Conservation (phyloP, 2,329 filamentous ascomycete species). For the Stagonosporopsis vannaccii region DNA sequence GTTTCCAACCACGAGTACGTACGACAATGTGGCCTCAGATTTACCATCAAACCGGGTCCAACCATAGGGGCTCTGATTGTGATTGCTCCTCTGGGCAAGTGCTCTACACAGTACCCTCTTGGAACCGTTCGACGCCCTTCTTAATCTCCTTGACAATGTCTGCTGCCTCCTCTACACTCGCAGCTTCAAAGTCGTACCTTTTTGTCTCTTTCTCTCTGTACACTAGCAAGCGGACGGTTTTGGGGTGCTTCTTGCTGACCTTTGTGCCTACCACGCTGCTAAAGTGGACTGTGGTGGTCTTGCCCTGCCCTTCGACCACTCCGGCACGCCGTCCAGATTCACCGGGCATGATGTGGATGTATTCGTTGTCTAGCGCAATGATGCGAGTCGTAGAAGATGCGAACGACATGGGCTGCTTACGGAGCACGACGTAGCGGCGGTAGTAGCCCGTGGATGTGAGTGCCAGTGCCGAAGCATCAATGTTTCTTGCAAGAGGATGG, state of each 20-base stretch:
- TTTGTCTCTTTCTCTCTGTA: slow-evolving; percentile 80
- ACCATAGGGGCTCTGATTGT: not conserved
- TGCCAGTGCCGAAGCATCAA: slow-evolving; percentile 52
- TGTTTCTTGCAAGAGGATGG: slow-evolving; percentile 72
- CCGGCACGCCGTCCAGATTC: slow-evolving; percentile 60
- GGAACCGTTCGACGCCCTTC: slow-evolving; percentile 74
- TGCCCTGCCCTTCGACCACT: slow-evolving; percentile 57
- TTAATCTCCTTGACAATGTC: slow-evolving; percentile 82
- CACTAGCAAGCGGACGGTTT: slow-evolving; percentile 80
- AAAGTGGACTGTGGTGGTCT: slow-evolving; percentile 83
- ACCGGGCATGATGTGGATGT: slow-evolving; percentile 81
- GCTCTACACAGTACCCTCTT: slow-evolving; percentile 53
- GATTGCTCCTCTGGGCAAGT: slow-evolving; percentile 3
- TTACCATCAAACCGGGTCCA: not conserved
- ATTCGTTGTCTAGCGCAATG: slow-evolving; percentile 83
- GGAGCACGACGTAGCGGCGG: slow-evolving; percentile 80
- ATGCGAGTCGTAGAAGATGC: slow-evolving; percentile 77
- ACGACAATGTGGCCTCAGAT: slow-evolving; percentile 28
- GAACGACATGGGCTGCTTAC: slow-evolving; percentile 83
- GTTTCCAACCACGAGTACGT: too few species aligned
- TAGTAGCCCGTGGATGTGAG: slow-evolving; percentile 55
- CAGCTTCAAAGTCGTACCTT: slow-evolving; percentile 85
- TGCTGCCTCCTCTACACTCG: slow-evolving; percentile 72
- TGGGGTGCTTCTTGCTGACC: slow-evolving; percentile 79
- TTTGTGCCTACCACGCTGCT: slow-evolving; percentile 83